Base-by-base conservation (phyloP, 176 grass and related monocot genomes). In the Tuctoria greenei region DNA sequence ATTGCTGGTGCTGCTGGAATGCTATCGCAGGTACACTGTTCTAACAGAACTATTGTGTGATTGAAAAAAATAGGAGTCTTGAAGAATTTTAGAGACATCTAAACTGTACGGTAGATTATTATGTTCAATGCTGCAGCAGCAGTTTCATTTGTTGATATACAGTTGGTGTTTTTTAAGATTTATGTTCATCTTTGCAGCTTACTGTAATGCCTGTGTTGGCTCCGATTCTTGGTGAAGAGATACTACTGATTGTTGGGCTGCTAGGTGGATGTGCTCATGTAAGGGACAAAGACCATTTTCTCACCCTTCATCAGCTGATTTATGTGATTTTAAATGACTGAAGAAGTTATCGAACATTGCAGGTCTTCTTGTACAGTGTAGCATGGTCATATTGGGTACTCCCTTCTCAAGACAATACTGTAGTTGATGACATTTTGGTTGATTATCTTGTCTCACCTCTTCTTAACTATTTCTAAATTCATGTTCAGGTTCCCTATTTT, bases 351-450 rank as follows among this genome's bases (percentile, higher is more conserved):
- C 14, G 24, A 41, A 75, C 67, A 15, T 76, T 86, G 80, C 91
- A 99, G 95, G 80, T 92, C 87, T 95, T 99, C 72, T 77, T 99
- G 21, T 95, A 95, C 71, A 79, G 89, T 70, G 88, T 99, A 36
- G 83, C 95, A 67, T 99, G 95, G 95, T 89, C 95, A 34, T 99
- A 75, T 72, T 95, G 91, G 95, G 95, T 98, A 93, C 39, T 71
- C 57, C 20, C 63, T 83, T 10, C n/a, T 27, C 36, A 61, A 51
- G 15, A 18, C 44, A 83, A 55, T 43, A 28, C 27, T 76, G 14
- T 70, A 50, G 36, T 16, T 64, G 7, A 17, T 65, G 3, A 6
- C 10, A 27, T 49, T 70, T 75, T 72, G 36, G 6, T 31, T 67
- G 12, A 16, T 61, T 15, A 35, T 10, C 13, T 4, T 60, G 9